Evolutionary conservation across 2,329 filamentous ascomycete species (phyloP), one percentile per base, ranked within the genome.

Genomic region (Hymenoscyphus fraxineus): DNA sequence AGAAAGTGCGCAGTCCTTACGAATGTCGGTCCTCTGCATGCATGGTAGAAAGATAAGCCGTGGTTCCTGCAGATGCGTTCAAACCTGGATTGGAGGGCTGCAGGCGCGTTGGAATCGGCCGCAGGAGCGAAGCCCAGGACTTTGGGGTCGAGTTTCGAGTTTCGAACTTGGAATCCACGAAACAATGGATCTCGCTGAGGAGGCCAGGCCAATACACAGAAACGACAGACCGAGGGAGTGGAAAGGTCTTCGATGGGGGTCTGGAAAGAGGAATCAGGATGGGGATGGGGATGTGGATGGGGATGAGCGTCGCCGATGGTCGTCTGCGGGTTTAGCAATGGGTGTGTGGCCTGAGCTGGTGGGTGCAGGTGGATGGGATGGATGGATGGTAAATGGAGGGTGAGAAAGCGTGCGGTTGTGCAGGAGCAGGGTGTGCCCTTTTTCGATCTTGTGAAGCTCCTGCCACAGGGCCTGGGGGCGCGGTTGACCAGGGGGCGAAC

Each of bases 1-100:
- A 73, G 68, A 35, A 58, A 58, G 60, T 62, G 15, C 47, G 69
- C 69, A 71, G 68, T 72, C 67, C 68, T 75, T 71, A 74, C 69
- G 66, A 71, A 71, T 19, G 47, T 27, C 73, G 73, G 73, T 67
- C 73, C 66, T 70, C 68, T 72, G 73, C 74, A 75, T 76, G 74
- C 73, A 75, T 75, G 73, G 73, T 75, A 73, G 74, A 73, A 75
- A 74, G 73, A 73, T 75, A 73, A 76, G 71, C 70, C 71, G 68
- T 70, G 67, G 73, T 74, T 74, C 72, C 72, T 74, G 70, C 70
- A 71, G 41, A 40, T 19, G 44, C 55, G 31, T 44, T 54, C 47
- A 54, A 54, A 54, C 47, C 60, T 32, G 60, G 44, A 57, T 67
- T 65, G 64, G 58, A 57, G 63, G 69, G 70, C 72, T 72, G 72